Base-by-base conservation (phyloP, 2,329 filamentous ascomycete genomes). In the Dactylellina parvicollis region DNA sequence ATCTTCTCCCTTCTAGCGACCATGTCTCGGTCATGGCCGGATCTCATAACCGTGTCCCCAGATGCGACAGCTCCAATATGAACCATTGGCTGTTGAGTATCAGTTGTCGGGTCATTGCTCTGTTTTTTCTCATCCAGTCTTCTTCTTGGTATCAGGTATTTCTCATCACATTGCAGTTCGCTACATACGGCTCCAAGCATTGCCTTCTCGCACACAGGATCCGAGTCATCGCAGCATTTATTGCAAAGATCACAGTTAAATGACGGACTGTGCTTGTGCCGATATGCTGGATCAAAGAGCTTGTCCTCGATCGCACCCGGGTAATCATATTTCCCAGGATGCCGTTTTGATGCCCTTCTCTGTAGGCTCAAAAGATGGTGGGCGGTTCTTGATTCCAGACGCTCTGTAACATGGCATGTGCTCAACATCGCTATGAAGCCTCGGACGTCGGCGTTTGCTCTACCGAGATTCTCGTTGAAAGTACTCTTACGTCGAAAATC, bases 21-120 rank as follows among this genome's bases (percentile, higher is more conserved):
- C 28, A 65, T n/a, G 46, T 81, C 79, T 5, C 80, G 77, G 18
- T 79, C 62, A 9, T 69, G 42, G 7, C 75, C 80, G 4, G 79
- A 80, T 36, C 80, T 81, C 75, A 83, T 80, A 3, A 83, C 79
- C 1, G 76, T 72, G 44, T 81, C 77, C 7, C 78, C 80, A 3
- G 77, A 79, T 3, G 78, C 79, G 12, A 83, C 77, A 0, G 55
- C 64, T n/a, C 81, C 80, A 59, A 80, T 79, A 56, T 81, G 79
- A 10, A 81, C 28, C 22, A 57, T 60, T 10, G 72, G 64, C 28
- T 72, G 55, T 20, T 20, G 65, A 14, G 62, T 44, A 24, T 62
- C 47, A 40, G n/a, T 16, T 4, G 14, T 38, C 14, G 26, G 18
- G 24, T 1, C 50, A 1, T 9, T 16, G 10, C 1, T 24, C 42